Conservation (phyloP, 768 basidiomycete genomes). For the Glaciozyma martinii region DNA sequence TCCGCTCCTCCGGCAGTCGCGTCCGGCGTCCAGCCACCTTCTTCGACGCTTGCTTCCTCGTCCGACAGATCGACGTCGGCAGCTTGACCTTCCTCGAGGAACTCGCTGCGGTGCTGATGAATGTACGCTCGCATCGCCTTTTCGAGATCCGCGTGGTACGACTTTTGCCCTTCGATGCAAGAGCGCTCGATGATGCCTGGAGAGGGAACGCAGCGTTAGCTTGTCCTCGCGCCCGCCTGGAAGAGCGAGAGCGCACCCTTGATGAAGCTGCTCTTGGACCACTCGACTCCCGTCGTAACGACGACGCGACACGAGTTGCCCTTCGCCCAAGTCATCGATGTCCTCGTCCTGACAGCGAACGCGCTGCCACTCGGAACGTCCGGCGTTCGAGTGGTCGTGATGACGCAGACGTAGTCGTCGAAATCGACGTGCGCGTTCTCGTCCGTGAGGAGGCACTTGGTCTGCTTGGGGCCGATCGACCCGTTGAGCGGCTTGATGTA, state of each 20-base stretch:
- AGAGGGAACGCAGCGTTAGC: neutral
- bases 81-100: conserved; percentile 61
- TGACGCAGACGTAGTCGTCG: conserved; percentile 67
- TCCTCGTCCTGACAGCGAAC: conserved; percentile 86
- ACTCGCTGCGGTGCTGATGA: conserved; percentile 77
- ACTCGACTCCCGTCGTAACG: conserved; percentile 86
- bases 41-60: neutral
- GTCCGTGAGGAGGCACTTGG: conserved; percentile 89
- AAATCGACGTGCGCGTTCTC: conserved; percentile 71
- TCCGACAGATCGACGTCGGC: conserved; percentile 1
- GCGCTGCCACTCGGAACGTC: conserved; percentile 91
- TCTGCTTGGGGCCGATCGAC: conserved; percentile 83
- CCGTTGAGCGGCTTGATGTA: conserved; percentile 90
- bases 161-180: conserved; percentile 81
- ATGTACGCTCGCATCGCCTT: conserved; percentile 81
- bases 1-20: neutral
- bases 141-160: conserved; percentile 74
- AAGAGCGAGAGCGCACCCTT: conserved; percentile 51
- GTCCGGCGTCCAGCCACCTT: neutral
- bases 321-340: conserved; percentile 91
- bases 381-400: conserved; percentile 85
- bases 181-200: conserved; percentile 88
- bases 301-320: conserved; percentile 63
- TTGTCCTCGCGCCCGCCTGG: neutral
- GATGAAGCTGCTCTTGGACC: conserved; percentile 94